Conservation (phyloP, 352 stramenopile species). For the Globisporangium cylindrosporum region DNA sequence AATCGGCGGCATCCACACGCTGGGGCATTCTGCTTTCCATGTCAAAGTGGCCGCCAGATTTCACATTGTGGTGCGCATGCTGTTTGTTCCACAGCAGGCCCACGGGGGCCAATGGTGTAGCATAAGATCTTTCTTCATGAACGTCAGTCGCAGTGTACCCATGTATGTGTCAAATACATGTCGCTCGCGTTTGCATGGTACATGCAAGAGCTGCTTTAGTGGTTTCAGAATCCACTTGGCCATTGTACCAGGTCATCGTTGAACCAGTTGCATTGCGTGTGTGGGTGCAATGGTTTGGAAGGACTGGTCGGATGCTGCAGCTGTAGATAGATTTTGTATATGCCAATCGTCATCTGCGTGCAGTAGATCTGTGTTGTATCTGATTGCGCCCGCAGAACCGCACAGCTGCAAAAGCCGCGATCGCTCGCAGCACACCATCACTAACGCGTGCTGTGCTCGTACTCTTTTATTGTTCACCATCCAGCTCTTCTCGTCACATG, state of each 20-base stretch:
- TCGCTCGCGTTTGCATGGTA: neutral
- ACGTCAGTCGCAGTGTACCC: neutral
- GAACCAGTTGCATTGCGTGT: neutral
- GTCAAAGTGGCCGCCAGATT: too few species aligned
- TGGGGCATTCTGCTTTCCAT: too few species aligned
- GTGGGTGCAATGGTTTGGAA: neutral
- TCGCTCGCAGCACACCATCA: too few species aligned
- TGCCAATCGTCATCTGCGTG: neutral
- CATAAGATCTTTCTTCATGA: neutral
- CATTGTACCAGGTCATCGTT: neutral
- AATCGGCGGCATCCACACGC: neutral
- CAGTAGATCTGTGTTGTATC: neutral
- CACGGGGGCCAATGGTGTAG: too few species aligned
- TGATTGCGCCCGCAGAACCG: neutral
- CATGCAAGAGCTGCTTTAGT: too few species aligned
- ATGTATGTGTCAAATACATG: neutral
- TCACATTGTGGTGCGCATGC: too few species aligned
- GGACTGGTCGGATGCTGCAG: neutral
- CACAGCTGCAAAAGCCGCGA: too few species aligned
- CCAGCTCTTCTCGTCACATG: too few species aligned
- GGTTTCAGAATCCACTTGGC: neutral
- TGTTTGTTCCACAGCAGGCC: too few species aligned
- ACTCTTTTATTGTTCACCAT: too few species aligned
- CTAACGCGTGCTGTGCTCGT: too few species aligned
- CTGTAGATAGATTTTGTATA: neutral